Percentiles rank a stretch among this genome's conserved stretches.
phyloP scores from a whole-genome alignment of 352 stramenopile genomes.

The Globisporangium sylvaticum region DNA sequence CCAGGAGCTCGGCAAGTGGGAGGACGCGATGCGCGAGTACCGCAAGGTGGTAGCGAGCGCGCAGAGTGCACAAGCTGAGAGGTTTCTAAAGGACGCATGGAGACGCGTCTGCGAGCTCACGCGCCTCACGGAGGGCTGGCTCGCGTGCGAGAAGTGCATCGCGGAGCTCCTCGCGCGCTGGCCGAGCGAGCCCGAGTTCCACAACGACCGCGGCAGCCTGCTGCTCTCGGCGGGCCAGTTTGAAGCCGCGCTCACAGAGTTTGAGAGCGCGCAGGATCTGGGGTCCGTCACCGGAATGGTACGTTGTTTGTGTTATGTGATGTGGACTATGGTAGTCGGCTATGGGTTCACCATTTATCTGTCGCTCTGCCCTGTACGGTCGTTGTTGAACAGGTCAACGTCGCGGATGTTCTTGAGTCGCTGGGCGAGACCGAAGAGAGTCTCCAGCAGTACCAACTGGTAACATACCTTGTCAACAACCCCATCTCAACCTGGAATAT shows the following conservation, averaged over 20 bases:
- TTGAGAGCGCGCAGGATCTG: constrained; percentile 36
- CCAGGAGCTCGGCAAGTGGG: constrained; percentile 43
- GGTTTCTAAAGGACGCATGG: constrained; percentile 30
- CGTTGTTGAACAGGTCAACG: constrained; percentile 34
- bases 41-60: constrained; percentile 32
- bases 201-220: constrained; percentile 58
- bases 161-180: constrained; percentile 42
- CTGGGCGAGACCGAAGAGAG: constrained; percentile 55
- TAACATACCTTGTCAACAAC: constrained; percentile 6
- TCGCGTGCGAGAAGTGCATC: constrained; percentile 50
- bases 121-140: constrained; percentile 40
- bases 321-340: not conserved
- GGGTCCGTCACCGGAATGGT: constrained; percentile 50
- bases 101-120: constrained; percentile 52
- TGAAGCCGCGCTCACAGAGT: constrained; percentile 53
- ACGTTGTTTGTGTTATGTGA: constrained; percentile 1
- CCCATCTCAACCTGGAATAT: not conserved
- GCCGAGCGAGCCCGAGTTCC: constrained; percentile 49
- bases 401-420: constrained; percentile 49
- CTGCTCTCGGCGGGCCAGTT: constrained; percentile 48
- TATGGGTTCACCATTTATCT: not conserved
- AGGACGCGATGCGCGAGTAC: constrained; percentile 54
- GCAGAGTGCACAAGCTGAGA: constrained; percentile 8
- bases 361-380: not conserved
- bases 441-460: constrained; percentile 50